Base-by-base conservation (phyloP, 169 alveolate genomes). In the Cytauxzoon felis region DNA sequence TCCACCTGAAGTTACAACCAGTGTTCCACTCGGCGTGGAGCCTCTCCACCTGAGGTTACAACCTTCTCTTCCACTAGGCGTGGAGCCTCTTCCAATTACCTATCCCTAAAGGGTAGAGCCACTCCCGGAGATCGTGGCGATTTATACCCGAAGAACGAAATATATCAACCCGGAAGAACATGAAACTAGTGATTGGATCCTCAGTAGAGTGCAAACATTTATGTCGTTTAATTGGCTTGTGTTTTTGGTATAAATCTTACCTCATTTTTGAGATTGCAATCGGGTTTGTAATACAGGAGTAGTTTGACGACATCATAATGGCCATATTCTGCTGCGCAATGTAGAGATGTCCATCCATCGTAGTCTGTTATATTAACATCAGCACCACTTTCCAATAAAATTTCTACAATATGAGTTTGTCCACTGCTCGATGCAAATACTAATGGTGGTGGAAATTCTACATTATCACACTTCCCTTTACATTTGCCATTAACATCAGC, bases 301-400 rank as follows among this genome's bases (percentile, higher is more conserved):
- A 60, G 62, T 54, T 73, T 66, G 13, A 68, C 87, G 1, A 85
- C 48, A 9, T 68, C 81, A 26, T 53, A 53, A 30, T 71, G 42
- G 0, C 91, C 91, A 43, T 57, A 49, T 69, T 76, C 87, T 0
- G 89, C 72, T 0, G 91, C 91, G 48, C 88, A 83, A 51, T 85
- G 91, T 18, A 85, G 61, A 21, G 89, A 68, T n/a, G 91, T 63
- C 85, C 85, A 75, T n/a, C 85, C 85, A 0, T 75, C 75, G 6
- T 53, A 29, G 34, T 75, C 85, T 33, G 52, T 8, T 13, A 64
- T 40, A 21, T 63, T 34, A 0, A 36, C 49, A 54, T 49, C 36
- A 19, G 80, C 78, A n/a, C 85, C 85, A 1, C 33, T 43, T 1
- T 62, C 36, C 13, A 75, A 8, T 26, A 75, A 48, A 41, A 49